Conservation (phyloP, 2,329 filamentous ascomycete genomes). For the Lecanicillium sp. region DNA sequence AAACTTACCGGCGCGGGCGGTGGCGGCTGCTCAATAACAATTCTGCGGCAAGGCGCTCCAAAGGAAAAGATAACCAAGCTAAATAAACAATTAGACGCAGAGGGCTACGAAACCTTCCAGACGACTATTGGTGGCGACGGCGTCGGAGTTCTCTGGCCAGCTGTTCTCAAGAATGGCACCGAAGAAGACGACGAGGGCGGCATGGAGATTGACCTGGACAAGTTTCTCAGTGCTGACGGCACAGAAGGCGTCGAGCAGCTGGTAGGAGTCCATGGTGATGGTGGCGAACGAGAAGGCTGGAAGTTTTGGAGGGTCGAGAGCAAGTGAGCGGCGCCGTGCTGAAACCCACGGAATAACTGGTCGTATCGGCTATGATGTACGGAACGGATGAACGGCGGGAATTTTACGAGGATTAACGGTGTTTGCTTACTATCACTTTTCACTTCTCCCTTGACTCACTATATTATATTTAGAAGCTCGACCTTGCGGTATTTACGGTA, state of each 20-base stretch:
- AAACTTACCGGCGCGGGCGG: constrained; percentile 95
- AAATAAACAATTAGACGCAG: constrained; percentile 54
- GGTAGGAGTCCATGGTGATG: constrained; percentile 69
- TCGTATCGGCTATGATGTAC: background rate
- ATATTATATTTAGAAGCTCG: background rate
- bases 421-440: background rate
- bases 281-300: constrained; percentile 69
- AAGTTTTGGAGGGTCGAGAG: constrained; percentile 72
- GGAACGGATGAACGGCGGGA: background rate
- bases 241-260: constrained; percentile 79
- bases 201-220: constrained; percentile 86
- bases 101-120: constrained; percentile 78
- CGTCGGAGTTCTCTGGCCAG: constrained; percentile 89
- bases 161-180: constrained; percentile 77
- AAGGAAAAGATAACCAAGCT: constrained; percentile 51
- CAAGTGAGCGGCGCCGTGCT: constrained; percentile 13
- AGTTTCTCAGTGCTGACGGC: constrained; percentile 72
- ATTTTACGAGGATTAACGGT: no score
- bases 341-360: background rate
- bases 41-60: constrained; percentile 62
- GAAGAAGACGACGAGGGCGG: constrained; percentile 70
- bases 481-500: constrained; percentile 2
- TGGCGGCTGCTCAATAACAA: constrained; percentile 88
- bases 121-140: constrained; percentile 89
- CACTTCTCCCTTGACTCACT: background rate